Evolutionary conservation across 176 grass and related monocot genomes (phyloP).

Genomic region (Musa acuminata): DNA sequence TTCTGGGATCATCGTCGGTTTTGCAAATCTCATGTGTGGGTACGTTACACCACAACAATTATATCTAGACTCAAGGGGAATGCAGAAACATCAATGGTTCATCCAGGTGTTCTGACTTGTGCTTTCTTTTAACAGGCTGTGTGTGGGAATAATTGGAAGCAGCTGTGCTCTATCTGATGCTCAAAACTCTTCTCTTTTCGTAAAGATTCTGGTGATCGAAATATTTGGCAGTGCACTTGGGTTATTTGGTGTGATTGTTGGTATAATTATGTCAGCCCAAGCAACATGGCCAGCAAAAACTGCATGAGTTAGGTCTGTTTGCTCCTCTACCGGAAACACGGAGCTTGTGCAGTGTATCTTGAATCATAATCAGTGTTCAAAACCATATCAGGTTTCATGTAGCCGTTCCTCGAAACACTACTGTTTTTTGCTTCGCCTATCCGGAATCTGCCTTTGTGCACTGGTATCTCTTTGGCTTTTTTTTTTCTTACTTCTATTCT

Average conservation of each 20-base stretch:
- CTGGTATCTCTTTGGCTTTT: not conserved
- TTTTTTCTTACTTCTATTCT: not conserved
- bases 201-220: constrained; percentile 95
- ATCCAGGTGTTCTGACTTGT: constrained; percentile 9
- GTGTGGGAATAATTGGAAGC: constrained; percentile 96
- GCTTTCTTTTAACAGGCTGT: constrained; percentile 41
- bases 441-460: not conserved
- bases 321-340: not conserved
- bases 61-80: not conserved
- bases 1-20: constrained; percentile 89
- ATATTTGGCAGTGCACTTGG: constrained; percentile 97
- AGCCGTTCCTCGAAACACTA: not conserved
- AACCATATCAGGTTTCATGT: not conserved
- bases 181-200: constrained; percentile 93
- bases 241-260: constrained; percentile 91
- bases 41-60: constrained; percentile 21
- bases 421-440: not conserved
- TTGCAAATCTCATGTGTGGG: constrained; percentile 94
- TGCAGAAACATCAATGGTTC: not conserved
- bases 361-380: too few species aligned
- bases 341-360: not conserved
- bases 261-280: constrained; percentile 98
- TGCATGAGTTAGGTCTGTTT: not conserved
- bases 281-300: constrained; percentile 73
- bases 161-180: constrained; percentile 94